A percentile compares a stretch with the other conserved stretches of the same genome.
These are phyloP conservation scores for Botryobasidium botryosum DNA, from an alignment of 768 basidiomycete genomes.

Conservation along the genomic window DNA sequence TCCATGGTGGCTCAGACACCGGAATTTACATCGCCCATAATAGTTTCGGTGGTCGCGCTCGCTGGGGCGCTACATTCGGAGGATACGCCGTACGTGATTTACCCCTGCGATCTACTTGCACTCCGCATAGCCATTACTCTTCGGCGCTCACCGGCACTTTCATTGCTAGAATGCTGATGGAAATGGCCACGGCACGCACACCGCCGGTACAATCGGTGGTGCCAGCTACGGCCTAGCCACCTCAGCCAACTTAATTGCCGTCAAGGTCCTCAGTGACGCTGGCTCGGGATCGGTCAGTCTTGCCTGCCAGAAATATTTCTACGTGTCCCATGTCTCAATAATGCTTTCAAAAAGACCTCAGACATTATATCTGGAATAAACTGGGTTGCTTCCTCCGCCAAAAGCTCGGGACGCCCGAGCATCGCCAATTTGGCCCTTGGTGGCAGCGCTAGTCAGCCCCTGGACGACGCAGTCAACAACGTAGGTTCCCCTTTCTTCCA, in stretches of 20 bases:
- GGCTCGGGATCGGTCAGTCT: slow-evolving; percentile 19
- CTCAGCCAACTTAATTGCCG: slow-evolving; percentile 23
- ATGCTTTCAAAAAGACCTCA: too few relatives aligned
- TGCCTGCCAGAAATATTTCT: too few relatives aligned
- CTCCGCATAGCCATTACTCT: too few relatives aligned
- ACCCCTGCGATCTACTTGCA: too few relatives aligned
- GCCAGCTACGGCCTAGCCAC: slow-evolving; percentile 23
- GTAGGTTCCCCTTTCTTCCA: slow-evolving; percentile 9
- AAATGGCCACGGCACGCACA: slow-evolving; percentile 6
- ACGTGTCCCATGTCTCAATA: too few relatives aligned
- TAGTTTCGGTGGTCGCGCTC: slow-evolving; percentile 27
- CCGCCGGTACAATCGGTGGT: slow-evolving; percentile 16
- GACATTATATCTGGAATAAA: slow-evolving; percentile 21
- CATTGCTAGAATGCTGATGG: too few relatives aligned
- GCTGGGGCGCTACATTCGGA: slow-evolving; percentile 26
- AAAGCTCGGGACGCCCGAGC: slow-evolving; percentile 17
- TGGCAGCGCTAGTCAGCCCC: slow-evolving; percentile 15
- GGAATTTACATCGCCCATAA: slow-evolving; percentile 17
- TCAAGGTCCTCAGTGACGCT: slow-evolving; percentile 26
- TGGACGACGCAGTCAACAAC: slow-evolving; percentile 22
- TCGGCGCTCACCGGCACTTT: too few relatives aligned
- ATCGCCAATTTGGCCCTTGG: slow-evolving; percentile 26
- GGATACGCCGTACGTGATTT: too few relatives aligned
- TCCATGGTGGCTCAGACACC: slow-evolving; percentile 7
- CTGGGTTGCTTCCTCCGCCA: slow-evolving; percentile 17